Evolutionary conservation across 352 stramenopile species (phyloP).

Genomic region (Phytopythium kandeliae): DNA sequence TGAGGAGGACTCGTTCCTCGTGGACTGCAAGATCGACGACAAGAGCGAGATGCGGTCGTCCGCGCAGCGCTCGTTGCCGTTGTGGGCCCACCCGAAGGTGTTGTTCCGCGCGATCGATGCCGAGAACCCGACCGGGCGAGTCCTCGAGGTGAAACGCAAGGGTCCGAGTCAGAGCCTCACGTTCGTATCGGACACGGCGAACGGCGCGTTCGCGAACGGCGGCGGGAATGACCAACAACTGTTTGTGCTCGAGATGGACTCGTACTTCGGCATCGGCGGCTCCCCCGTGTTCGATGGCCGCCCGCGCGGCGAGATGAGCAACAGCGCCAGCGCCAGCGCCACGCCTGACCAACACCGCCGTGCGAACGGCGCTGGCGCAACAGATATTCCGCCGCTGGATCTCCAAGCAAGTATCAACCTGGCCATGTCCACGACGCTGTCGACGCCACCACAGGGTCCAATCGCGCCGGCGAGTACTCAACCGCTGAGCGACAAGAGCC

Average conservation of each 20-base stretch:
- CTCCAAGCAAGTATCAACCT: conserved; percentile 67
- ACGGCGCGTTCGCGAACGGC: conserved; percentile 17
- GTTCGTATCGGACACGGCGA: conserved; percentile 16
- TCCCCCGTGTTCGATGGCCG: conserved; percentile 67
- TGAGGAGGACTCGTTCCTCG: background rate
- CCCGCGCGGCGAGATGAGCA: background rate
- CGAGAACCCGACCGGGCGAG: conserved; percentile 36
- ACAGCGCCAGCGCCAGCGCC: background rate
- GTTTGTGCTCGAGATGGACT: conserved; percentile 85
- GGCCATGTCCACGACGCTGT: conserved; percentile 65
- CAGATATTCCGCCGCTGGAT: conserved; percentile 52
- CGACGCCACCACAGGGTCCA: conserved; percentile 20
- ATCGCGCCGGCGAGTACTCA: background rate
- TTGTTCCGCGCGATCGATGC: conserved; percentile 53
- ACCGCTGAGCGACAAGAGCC: background rate
- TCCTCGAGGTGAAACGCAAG: conserved; percentile 75
- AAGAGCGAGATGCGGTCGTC: conserved; percentile 72
- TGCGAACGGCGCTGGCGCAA: background rate
- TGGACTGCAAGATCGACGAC: conserved; percentile 15
- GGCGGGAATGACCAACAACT: conserved; percentile 55
- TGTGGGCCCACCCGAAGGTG: conserved; percentile 78
- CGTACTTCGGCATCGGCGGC: conserved; percentile 77
- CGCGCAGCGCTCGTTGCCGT: conserved; percentile 45
- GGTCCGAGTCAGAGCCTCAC: conserved; percentile 42
- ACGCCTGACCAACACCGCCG: background rate